These are phyloP conservation scores for Backusella circina DNA, from an alignment of 192 early-diverging fungal genomes.

Conservation along the genomic window DNA sequence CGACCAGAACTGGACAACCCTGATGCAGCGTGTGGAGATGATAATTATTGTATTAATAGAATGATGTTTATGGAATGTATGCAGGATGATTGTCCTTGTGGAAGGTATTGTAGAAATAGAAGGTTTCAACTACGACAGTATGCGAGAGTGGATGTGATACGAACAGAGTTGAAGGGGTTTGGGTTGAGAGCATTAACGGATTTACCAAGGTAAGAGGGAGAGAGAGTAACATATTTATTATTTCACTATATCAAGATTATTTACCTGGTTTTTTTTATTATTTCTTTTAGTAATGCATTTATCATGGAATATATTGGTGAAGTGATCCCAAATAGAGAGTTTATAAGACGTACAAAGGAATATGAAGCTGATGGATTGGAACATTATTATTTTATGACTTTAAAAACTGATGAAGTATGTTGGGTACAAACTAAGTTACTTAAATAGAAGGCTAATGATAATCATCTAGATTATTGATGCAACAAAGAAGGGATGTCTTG, in stretches of 20 bases:
- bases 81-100: constrained; percentile 82
- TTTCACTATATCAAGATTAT: background rate
- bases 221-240: no score
- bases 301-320: constrained; percentile 98
- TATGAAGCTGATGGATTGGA: constrained; percentile 77
- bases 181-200: constrained; percentile 73
- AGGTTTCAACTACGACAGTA: constrained; percentile 87
- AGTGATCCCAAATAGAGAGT: constrained; percentile 75
- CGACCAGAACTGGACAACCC: constrained; percentile 58
- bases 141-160: constrained; percentile 81
- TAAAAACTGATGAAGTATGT: constrained; percentile 79
- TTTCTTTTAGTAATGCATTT: constrained; percentile 66
- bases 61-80: constrained; percentile 89
- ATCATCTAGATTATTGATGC: constrained; percentile 84
- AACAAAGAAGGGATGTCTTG: constrained; percentile 86
- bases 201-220: constrained; percentile 55
- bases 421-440: no score
- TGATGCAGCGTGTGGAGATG: constrained; percentile 81
- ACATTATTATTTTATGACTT: constrained; percentile 98
- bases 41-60: constrained; percentile 89
- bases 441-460: background rate
- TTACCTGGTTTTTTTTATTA: background rate
- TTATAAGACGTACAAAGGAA: constrained; percentile 76
- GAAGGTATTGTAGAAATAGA: constrained; percentile 85
- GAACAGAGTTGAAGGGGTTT: constrained; percentile 88